A percentile compares a stretch with the other conserved stretches of the same genome.
These are phyloP conservation scores for Rauvolfia tetraphylla DNA, from an alignment of 257 asterid genomes.

Conservation along the genomic window DNA sequence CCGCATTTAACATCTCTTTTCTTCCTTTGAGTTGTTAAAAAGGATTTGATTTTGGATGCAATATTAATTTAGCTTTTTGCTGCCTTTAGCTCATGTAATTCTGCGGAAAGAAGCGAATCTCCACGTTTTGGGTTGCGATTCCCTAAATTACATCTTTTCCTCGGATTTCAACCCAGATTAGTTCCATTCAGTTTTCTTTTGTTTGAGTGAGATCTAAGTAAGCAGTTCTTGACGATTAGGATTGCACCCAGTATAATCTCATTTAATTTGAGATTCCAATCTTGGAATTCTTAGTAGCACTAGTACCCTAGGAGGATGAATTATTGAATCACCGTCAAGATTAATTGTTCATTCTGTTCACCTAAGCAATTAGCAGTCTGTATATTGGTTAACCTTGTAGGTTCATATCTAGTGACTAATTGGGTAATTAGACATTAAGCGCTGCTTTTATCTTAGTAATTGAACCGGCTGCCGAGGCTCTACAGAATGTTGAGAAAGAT, in stretches of 20 bases:
- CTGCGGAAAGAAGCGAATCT: neutral
- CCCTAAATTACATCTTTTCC: neutral
- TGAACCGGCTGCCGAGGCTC: too few relatives aligned
- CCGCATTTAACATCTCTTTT: neutral
- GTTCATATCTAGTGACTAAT: neutral
- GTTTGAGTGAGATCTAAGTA: neutral
- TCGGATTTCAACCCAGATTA: neutral
- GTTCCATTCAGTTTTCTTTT: neutral
- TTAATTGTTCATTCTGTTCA: neutral
- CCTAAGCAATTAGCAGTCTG: neutral
- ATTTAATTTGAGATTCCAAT: neutral
- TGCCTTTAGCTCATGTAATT: neutral
- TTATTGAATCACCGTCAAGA: neutral
- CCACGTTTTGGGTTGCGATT: neutral
- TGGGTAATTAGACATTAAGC: too few relatives aligned
- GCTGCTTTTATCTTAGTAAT: neutral
- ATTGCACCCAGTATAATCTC: neutral
- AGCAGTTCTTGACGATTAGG: neutral
- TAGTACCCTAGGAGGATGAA: neutral
- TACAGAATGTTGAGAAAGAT: neutral
- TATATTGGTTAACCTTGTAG: neutral
- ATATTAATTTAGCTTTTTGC: neutral
- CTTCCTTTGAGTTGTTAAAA: neutral
- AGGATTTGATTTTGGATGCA: neutral
- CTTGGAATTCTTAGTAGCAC: neutral